A percentile compares a stretch with the other conserved stretches of the same genome.
phyloP scores from a whole-genome alignment of 306 rosid genomes.

The Oxytropis ochrocephala region DNA sequence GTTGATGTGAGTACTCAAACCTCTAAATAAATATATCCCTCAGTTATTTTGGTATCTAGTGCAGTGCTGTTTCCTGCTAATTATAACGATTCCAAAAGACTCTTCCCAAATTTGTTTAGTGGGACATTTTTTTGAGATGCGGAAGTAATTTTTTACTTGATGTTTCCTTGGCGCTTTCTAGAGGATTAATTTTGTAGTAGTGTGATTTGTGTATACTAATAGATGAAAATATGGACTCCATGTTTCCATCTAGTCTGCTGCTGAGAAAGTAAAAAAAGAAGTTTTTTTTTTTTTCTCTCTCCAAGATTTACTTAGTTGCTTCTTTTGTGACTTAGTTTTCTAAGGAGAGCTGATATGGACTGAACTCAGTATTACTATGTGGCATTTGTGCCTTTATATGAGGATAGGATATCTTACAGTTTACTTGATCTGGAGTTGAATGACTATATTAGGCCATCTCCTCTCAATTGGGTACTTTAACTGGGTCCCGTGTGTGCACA shows the following conservation, averaged over 20 bases:
- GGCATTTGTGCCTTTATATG: neutral
- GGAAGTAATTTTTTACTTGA: neutral
- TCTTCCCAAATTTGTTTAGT: neutral
- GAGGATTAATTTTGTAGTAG: neutral
- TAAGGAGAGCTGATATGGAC: neutral
- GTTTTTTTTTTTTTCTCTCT: neutral
- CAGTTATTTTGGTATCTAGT: neutral
- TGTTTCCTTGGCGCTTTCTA: neutral
- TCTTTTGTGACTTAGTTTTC: neutral
- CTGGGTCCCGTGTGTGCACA: no score
- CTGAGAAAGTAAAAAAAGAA: neutral
- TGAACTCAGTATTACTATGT: neutral
- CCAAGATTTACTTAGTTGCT: neutral
- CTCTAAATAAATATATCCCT: neutral
- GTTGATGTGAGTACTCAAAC: conserved; percentile 62
- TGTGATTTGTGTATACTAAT: neutral
- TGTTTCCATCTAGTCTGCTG: neutral
- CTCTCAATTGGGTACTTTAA: no score
- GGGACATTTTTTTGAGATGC: neutral
- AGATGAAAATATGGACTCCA: no score
- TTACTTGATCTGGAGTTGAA: neutral
- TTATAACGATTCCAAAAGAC: neutral
- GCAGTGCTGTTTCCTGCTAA: neutral
- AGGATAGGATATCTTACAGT: neutral
- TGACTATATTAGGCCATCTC: neutral